Conservation (phyloP, 306 rosid species). For the Trifolium pratense region DNA sequence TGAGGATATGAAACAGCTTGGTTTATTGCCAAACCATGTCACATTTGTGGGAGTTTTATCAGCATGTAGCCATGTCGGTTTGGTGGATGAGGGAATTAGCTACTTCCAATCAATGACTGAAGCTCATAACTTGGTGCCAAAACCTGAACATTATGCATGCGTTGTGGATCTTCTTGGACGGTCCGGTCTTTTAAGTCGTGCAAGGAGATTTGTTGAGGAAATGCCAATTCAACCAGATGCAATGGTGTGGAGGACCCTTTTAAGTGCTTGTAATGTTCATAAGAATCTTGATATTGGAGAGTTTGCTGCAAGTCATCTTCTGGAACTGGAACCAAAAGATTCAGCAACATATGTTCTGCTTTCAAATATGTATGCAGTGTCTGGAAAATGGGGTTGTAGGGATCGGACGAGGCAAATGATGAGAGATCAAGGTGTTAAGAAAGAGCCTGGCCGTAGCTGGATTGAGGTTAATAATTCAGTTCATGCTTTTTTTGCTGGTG, state of each 20-base stretch:
- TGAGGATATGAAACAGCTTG: conserved; percentile 69
- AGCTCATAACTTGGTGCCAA: conserved; percentile 70
- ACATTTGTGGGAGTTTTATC: conserved; percentile 85
- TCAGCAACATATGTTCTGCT: conserved; percentile 87
- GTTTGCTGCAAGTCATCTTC: conserved; percentile 77
- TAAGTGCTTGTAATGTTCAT: conserved; percentile 75
- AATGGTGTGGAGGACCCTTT: conserved; percentile 85
- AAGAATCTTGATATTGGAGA: conserved; percentile 82
- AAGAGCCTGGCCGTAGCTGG: conserved; percentile 95
- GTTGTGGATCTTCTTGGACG: conserved; percentile 87
- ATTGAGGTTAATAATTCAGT: conserved; percentile 67
- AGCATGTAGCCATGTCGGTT: conserved; percentile 91
- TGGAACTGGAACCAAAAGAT: conserved; percentile 81
- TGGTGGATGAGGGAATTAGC: conserved; percentile 75
- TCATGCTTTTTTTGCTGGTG: conserved; percentile 85
- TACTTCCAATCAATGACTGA: conserved; percentile 76
- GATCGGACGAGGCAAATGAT: conserved; percentile 78
- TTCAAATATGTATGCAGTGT: conserved; percentile 84
- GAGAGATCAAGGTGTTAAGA: conserved; percentile 82
- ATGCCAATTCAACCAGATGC: conserved; percentile 89
- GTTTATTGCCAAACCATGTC: conserved; percentile 69
- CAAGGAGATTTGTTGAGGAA: conserved; percentile 62
- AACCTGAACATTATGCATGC: conserved; percentile 86
- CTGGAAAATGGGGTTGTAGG: conserved; percentile 76
- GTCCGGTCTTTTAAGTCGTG: conserved; percentile 69